phyloP scores from a whole-genome alignment of 129 eudicot species.

The Helianthus annuus region DNA sequence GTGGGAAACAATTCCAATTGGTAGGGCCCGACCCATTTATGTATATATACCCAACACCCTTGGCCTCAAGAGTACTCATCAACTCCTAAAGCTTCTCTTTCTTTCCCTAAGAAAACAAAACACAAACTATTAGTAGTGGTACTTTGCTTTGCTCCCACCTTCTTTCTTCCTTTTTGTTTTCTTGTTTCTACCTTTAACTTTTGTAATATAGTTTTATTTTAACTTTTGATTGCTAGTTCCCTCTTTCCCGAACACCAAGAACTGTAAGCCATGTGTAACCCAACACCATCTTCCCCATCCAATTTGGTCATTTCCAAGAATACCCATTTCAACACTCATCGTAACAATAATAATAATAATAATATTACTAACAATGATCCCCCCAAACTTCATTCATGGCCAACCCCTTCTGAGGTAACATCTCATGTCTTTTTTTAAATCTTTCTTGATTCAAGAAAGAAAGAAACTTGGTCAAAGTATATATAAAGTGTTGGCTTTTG shows the following conservation, averaged over 20 bases:
- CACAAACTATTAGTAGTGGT: slow-evolving; percentile 36
- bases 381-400: slow-evolving; percentile 41
- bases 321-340: slow-evolving; percentile 19
- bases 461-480: neutral
- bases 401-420: slow-evolving; percentile 36
- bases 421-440: neutral
- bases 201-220: slow-evolving; percentile 4
- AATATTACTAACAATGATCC: neutral
- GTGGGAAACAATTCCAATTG: slow-evolving; percentile 24
- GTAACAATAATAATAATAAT: neutral
- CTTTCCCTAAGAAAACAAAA: slow-evolving; percentile 33
- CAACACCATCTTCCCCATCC: slow-evolving; percentile 40
- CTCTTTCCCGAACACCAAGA: slow-evolving; percentile 42
- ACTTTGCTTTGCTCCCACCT: slow-evolving; percentile 34
- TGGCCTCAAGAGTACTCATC: slow-evolving; percentile 20
- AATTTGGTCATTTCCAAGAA: slow-evolving; percentile 35
- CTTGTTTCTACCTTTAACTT: slow-evolving; percentile 20
- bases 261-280: slow-evolving; percentile 40
- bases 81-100: slow-evolving; percentile 21
- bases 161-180: slow-evolving; percentile 28
- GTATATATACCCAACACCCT: slow-evolving; percentile 36
- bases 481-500: slow-evolving; percentile 1
- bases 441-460: neutral
- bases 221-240: slow-evolving; percentile 28
- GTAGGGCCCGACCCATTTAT: slow-evolving; percentile 34